Base-by-base conservation (phyloP, 345 rosid species). In the Microcos paniculata region DNA sequence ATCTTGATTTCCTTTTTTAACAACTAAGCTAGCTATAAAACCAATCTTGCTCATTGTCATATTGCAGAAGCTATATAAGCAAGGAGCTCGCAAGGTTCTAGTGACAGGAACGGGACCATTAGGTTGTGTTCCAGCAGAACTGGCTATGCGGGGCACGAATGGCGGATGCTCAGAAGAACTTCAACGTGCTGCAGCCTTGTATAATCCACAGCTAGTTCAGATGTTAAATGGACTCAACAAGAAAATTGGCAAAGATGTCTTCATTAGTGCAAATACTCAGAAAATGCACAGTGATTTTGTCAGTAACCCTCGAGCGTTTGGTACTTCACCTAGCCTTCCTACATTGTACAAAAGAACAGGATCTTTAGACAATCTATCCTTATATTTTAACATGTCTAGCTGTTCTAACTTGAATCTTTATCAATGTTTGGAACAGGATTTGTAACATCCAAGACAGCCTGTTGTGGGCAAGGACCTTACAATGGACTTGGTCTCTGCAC, bases 101-200 rank as follows among this genome's bases (percentile, higher is more conserved):
- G 98, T 94, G 87, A 92, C 95, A 0, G 98, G 97, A 18, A 89
- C 92, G 0, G 97, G 98, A 53, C 98, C 98, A 26, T 8, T 94
- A 72, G 98, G 97, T 0, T 94, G 98, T 65, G 95, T 84, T 24
- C 98, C 97, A 0, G 92, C 95, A 0, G 98, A 92, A 70, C 74
- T 86, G 57, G 98, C 91, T 0, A 57, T 70, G 80, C 72, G 95
- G 55, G 57, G 92, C 85, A 77, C 79, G 14, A 88, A 80, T 46
- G 95, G 97, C 5, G 79, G 85, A 74, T 94, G 97, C 67, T 81
- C 94, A 0, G 55, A 64, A 0, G 90, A 91, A 58, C 80, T 94
- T 35, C 83, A 89, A 75, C 82, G 71, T 35, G 97, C 97, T 23
- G 89, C 97, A 7, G 69, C 76, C 14, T 63, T 90, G 71, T 92